These are phyloP conservation scores for Citrus reticulata DNA, from an alignment of 345 rosid species.

Conservation along the genomic window DNA sequence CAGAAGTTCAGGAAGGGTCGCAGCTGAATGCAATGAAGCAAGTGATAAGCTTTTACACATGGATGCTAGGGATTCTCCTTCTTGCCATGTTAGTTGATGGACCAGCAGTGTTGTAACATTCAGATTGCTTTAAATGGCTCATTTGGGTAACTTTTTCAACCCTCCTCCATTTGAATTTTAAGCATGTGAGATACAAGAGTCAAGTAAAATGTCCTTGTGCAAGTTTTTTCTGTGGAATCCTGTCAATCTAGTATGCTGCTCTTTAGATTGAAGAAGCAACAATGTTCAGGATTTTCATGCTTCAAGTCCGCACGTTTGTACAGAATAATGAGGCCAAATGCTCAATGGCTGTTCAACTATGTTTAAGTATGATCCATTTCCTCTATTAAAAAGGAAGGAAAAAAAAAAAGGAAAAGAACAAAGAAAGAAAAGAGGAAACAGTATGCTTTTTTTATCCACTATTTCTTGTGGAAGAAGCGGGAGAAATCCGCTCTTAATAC, in stretches of 20 bases:
- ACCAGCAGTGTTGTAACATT: not conserved
- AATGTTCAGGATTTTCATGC: not conserved
- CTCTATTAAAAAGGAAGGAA: too few species aligned
- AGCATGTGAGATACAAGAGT: not conserved
- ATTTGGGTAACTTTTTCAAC: slow-evolving; percentile 10
- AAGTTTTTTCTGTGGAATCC: not conserved
- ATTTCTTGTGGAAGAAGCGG: not conserved
- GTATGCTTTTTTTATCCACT: not conserved
- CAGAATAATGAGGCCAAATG: not conserved
- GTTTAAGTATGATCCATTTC: not conserved
- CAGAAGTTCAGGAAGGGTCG: slow-evolving; percentile 36
- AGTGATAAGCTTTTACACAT: slow-evolving; percentile 24
- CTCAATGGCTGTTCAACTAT: not conserved
- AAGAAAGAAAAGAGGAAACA: too few species aligned
- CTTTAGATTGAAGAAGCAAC: slow-evolving; percentile 3
- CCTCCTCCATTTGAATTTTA: not conserved
- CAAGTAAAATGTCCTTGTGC: not conserved
- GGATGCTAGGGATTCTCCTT: not conserved
- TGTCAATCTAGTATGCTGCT: not conserved
- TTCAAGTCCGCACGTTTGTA: not conserved
- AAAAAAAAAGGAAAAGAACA: too few species aligned
- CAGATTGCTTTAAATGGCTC: not conserved
- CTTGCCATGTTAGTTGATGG: not conserved
- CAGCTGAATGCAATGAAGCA: slow-evolving; percentile 39
- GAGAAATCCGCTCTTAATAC: not conserved